Base-by-base conservation (phyloP, 2,329 filamentous ascomycete genomes). In the Elsinoe fawcettii region DNA sequence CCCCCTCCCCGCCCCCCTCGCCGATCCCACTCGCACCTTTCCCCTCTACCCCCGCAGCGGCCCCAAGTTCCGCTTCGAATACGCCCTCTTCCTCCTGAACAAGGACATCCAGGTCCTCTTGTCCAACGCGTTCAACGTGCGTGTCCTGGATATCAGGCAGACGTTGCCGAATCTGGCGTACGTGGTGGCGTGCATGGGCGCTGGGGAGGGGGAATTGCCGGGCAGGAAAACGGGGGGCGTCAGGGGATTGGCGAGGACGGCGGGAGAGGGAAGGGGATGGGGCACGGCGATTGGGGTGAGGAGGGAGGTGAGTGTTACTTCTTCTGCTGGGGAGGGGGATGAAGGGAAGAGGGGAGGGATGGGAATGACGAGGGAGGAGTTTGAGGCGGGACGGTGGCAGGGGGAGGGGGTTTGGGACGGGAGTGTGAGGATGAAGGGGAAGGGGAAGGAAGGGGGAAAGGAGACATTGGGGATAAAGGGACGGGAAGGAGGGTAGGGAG, bases 111-210 rank as follows among this genome's bases (percentile, higher is more conserved):
- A 97, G 64, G 77, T 84, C 49, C 68, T 87, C 9, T 75, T 83
- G 64, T 72, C 73, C 18, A 80, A 77, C 59, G 73, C 75, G 1
- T 84, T 90, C 62, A 86, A 86, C 0, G 75, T 96, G 11, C 84
- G 86, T 47, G 85, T 95, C 1, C 80, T 96, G 61, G 93, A 99
- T 66, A 90, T 96, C 16, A 82, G 93, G 3, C 90, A 97, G 64
- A 95, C 92, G 0, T 74, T 97, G 5, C 90, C 92, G 1, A 99
- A 99, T 67, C 76, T 99, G 8, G 95, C 96, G 69, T 96, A 96
- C 65, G 75, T 97, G 14, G 75, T 97, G 1, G 96, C 95, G 65
- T 86, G 97, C 1, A 86, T 90, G 63, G 93, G 88, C 30, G 89
- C 90, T 0, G 90, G 90, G 0, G 85, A 81, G 44, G 77, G 79